A percentile compares a stretch with the other conserved stretches of the same genome.
phyloP scores from a whole-genome alignment of 2,329 filamentous ascomycete species.

The Sordariomycetes sp. region DNA sequence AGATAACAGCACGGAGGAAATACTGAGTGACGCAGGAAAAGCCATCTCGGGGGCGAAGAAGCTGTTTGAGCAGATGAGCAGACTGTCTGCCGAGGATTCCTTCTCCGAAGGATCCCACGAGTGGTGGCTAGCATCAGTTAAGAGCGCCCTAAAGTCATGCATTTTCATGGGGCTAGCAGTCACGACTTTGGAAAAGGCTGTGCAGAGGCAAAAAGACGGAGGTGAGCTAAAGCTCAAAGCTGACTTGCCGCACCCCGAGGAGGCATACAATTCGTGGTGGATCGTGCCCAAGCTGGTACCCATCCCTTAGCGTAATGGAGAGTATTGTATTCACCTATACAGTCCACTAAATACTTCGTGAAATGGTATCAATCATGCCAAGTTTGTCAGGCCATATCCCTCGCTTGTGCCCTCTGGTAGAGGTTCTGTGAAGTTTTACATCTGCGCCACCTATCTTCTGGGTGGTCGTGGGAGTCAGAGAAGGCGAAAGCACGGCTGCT shows the following conservation, averaged over 20 bases:
- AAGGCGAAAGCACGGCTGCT: too few species aligned
- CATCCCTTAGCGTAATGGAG: constrained; percentile 2
- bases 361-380: constrained; percentile 3
- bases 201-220: constrained; percentile 8
- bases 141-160: constrained; percentile 56
- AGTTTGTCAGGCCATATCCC: too few species aligned
- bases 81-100: constrained; percentile 38
- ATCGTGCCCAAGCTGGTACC: constrained; percentile 43
- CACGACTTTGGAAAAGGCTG: constrained; percentile 37
- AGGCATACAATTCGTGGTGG: constrained; percentile 57
- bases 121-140: constrained; percentile 51
- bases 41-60: constrained; percentile 39
- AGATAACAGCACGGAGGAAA: constrained; percentile 23
- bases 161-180: constrained; percentile 62
- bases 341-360: neutral
- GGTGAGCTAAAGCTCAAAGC: constrained; percentile 30
- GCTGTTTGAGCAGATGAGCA: constrained; percentile 47
- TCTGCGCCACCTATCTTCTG: too few species aligned
- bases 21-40: constrained; percentile 36
- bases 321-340: neutral
- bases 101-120: constrained; percentile 49
- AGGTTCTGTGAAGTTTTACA: too few species aligned
- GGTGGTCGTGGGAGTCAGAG: too few species aligned
- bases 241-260: constrained; percentile 41
- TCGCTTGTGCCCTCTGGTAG: too few species aligned